Conservation (phyloP, 148 eudicot species). For the Rhododendron ovatum region DNA sequence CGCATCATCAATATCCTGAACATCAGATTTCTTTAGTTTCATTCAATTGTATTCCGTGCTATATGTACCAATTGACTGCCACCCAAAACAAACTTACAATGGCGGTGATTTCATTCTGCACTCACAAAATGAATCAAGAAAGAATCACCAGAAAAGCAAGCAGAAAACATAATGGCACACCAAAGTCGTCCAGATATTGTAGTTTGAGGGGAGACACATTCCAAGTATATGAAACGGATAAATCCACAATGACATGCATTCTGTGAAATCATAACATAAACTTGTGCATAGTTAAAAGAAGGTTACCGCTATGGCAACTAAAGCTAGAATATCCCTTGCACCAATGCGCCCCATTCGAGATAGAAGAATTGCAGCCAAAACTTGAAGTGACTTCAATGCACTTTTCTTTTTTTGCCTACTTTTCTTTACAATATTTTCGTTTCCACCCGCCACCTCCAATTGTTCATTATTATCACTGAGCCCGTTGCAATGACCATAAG, state of each 20-base stretch:
- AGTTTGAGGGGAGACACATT: neutral
- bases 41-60: neutral
- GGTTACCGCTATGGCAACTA: conserved; percentile 76
- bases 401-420: conserved; percentile 70
- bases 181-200: neutral
- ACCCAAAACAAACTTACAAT: neutral
- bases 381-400: conserved; percentile 77
- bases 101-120: neutral
- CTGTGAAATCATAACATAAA: neutral
- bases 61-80: neutral
- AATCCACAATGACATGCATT: neutral
- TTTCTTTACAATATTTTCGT: conserved; percentile 39
- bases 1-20: neutral
- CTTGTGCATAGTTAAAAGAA: conserved; percentile 12
- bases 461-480: conserved; percentile 31
- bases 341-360: conserved; percentile 84
- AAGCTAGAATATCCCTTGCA: conserved; percentile 69
- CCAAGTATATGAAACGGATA: neutral
- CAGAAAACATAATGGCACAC: neutral
- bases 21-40: neutral
- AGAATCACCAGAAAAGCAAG: neutral
- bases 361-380: conserved; percentile 78
- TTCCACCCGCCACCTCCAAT: conserved; percentile 29
- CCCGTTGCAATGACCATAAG: conserved; percentile 52
- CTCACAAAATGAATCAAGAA: neutral